A percentile compares a stretch with the other conserved stretches of the same genome.
Evolutionary conservation across 2,329 filamentous ascomycete species (phyloP).

Genomic region (Tetracladium maxilliforme): DNA sequence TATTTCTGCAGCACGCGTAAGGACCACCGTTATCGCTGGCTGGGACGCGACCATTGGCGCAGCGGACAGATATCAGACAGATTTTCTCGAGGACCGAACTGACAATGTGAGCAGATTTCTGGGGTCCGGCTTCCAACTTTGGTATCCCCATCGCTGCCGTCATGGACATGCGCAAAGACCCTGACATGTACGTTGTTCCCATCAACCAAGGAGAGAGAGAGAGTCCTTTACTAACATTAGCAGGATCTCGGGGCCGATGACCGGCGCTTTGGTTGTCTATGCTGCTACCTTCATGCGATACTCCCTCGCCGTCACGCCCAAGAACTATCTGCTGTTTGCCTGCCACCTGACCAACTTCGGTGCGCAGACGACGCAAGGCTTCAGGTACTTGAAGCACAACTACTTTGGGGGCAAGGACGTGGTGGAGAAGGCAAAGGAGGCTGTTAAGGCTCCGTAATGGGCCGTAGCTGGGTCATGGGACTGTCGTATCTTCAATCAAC

Average conservation of each 20-base stretch:
- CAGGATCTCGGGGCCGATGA: conserved; percentile 53
- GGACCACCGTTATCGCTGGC: neutral
- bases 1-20: too few species aligned
- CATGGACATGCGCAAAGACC: conserved; percentile 35
- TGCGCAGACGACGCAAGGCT: conserved; percentile 44
- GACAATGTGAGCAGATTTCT: too few species aligned
- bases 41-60: neutral
- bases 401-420: too few species aligned
- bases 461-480: too few species aligned
- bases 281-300: conserved; percentile 53
- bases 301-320: conserved; percentile 43
- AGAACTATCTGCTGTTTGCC: conserved; percentile 54
- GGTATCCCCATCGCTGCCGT: conserved; percentile 36
- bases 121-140: conserved; percentile 34
- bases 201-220: neutral
- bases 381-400: conserved; percentile 47
- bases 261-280: conserved; percentile 43
- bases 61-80: neutral
- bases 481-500: too few species aligned
- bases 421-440: too few species aligned
- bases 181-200: conserved; percentile 24
- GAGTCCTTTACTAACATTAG: conserved; percentile 3
- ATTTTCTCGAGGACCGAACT: neutral
- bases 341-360: conserved; percentile 52
- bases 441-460: neutral